Evolutionary conservation across 805 yeast genomes (phyloP), one percentile per base, ranked within the genome.

Genomic region (Candida maltosa): DNA sequence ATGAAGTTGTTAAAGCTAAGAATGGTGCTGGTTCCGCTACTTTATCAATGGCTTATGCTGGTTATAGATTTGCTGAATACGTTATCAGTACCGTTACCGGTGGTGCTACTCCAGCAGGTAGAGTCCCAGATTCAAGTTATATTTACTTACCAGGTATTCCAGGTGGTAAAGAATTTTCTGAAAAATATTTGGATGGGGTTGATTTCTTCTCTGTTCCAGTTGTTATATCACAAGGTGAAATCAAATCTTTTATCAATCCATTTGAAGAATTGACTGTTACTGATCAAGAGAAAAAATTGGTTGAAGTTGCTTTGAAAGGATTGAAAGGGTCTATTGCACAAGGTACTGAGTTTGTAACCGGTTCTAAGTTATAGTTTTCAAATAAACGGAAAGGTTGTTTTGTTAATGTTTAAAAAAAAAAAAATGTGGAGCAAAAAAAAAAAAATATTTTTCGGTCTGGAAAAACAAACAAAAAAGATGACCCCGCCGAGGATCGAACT

Each of bases 1-100:
- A 89, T 59, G 97, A 91, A 65, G 95, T 89, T 31, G 97, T 89
- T 45, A 73, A 84, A 68, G 97, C 97, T 38, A 89, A 89, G 70
- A 83, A 86, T 51, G 97, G 97, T 45, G 81, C 81, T 34, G 97
- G 97, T 26, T 86, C 96, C 32, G 97, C 97, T 38, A 89, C 97
- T 24, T 73, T 89, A 47, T 85, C 95, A 20, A 91, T 89, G 97
- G 97, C 97, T 7, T 83, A 80, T 51, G 96, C 96, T 23, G 96
- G 95, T 23, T 86, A 76, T 70, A 75, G 81, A 48, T 83, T 87
- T 58, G 84, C 88, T 20, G 80, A 76, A 44, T 55, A 69, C 48
- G 61, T 67, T 39, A 54, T 67, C 48, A 52, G 52, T 44, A 67
- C 72, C 2, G 40, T 51, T 31, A 34, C 45, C 4, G 49, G 54